These are phyloP conservation scores for Lachnellula willkommii DNA, from an alignment of 2,329 filamentous ascomycete genomes.

Conservation along the genomic window DNA sequence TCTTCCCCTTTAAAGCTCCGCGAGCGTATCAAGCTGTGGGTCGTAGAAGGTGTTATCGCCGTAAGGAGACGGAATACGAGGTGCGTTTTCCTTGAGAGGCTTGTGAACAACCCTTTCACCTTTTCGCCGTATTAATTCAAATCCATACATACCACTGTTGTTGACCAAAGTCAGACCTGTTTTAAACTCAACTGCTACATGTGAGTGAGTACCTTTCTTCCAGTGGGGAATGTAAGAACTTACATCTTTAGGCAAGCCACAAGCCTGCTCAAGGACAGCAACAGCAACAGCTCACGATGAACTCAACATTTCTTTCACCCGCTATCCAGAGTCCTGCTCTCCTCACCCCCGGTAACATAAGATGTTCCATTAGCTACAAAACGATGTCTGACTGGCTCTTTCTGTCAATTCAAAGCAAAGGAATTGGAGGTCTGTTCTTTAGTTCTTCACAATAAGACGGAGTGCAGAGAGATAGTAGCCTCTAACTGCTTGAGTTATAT, in stretches of 20 bases:
- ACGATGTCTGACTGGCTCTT: background rate
- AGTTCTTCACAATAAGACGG: too few species aligned
- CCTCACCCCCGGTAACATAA: constrained; percentile 1
- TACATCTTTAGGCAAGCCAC: constrained; percentile 34
- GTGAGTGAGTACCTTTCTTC: constrained; percentile 33
- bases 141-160: constrained; percentile 29
- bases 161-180: constrained; percentile 15
- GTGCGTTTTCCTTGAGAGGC: constrained; percentile 35
- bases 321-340: background rate
- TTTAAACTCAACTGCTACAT: too few species aligned
- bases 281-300: constrained; percentile 36
- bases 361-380: background rate
- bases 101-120: constrained; percentile 15
- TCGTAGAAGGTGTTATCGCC: constrained; percentile 42
- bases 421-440: too few species aligned
- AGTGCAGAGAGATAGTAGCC: too few species aligned
- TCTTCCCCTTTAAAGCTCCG: constrained; percentile 32
- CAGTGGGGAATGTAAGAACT: constrained; percentile 38
- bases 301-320: constrained; percentile 32
- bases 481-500: too few species aligned
- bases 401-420: background rate
- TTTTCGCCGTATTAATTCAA: constrained; percentile 22
- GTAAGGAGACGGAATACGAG: constrained; percentile 37
- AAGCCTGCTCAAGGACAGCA: constrained; percentile 33
- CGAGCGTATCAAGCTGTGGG: constrained; percentile 37